A percentile compares a stretch with the other conserved stretches of the same genome.
Conservation (phyloP, 768 basidiomycete genomes). For the Cystobasidiopsis lactophilus region DNA sequence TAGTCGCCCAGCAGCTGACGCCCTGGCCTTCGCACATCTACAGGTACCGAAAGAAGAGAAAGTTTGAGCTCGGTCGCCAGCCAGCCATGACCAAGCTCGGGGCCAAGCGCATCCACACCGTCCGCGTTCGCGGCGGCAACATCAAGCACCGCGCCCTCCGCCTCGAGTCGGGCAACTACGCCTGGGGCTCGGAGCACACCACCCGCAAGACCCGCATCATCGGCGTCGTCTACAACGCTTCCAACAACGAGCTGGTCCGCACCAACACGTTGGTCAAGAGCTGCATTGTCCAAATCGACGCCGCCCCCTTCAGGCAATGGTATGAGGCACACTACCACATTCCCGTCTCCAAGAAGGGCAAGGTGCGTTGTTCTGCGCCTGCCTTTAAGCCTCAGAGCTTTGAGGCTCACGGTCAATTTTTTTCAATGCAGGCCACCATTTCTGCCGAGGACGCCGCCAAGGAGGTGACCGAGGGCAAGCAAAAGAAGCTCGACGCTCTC, state of each 20-base stretch:
- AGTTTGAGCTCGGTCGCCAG: constrained; percentile 98
- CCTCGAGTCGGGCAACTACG: constrained; percentile 91
- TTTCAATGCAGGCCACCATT: constrained; percentile 28
- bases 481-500: constrained; percentile 42
- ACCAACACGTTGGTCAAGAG: constrained; percentile 98
- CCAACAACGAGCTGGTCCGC: constrained; percentile 98
- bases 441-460: constrained; percentile 31
- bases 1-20: constrained; percentile 36
- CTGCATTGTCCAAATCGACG: constrained; percentile 91
- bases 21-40: constrained; percentile 72
- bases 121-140: constrained; percentile 90
- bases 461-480: constrained; percentile 29
- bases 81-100: constrained; percentile 94
- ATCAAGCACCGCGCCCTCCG: constrained; percentile 86
- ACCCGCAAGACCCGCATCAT: constrained; percentile 93
- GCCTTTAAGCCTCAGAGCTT: not conserved
- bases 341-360: constrained; percentile 63
- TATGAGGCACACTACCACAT: constrained; percentile 95
- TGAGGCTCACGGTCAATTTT: not conserved
- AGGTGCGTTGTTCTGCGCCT: constrained; percentile 8
- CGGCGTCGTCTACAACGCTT: constrained; percentile 92
- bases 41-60: constrained; percentile 95
- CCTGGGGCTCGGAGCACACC: constrained; percentile 86
- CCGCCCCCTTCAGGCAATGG: constrained; percentile 98
- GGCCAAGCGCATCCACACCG: constrained; percentile 77